Percentiles rank a stretch among this genome's conserved stretches.
Evolutionary conservation across 768 basidiomycete genomes (phyloP).

Genomic region (Trametes villosa): DNA sequence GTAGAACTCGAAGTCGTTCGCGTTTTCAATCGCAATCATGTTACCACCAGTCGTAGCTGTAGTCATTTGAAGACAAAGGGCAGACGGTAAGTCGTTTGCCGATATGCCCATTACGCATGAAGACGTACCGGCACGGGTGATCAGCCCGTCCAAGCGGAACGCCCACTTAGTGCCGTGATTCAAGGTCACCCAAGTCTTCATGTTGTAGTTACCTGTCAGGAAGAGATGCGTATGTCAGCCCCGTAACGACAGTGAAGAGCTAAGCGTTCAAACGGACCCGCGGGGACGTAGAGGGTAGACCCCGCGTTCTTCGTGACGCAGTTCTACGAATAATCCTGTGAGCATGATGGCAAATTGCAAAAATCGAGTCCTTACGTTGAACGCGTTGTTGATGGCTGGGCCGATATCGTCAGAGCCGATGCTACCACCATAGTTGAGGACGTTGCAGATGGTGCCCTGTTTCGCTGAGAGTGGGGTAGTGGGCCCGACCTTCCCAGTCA

Average conservation of each 20-base stretch:
- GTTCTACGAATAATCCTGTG: conserved; percentile 11
- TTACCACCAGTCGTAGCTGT: conserved; percentile 32
- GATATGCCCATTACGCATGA: too few species aligned
- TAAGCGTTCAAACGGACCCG: conserved; percentile 18
- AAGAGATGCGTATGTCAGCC: background rate
- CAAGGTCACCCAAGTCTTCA: conserved; percentile 37
- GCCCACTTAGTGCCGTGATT: conserved; percentile 34
- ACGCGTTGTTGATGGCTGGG: conserved; percentile 34
- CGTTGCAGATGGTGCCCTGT: conserved; percentile 32
- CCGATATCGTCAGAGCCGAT: conserved; percentile 37
- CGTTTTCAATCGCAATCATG: conserved; percentile 37
- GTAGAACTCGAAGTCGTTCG: conserved; percentile 38
- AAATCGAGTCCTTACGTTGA: conserved; percentile 18
- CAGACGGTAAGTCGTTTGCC: background rate
- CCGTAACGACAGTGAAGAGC: background rate
- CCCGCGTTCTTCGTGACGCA: conserved; percentile 33
- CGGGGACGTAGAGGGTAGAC: conserved; percentile 30
- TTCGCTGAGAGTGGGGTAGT: conserved; percentile 29
- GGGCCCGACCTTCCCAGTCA: conserved; percentile 32
- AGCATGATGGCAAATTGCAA: background rate
- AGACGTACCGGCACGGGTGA: conserved; percentile 32
- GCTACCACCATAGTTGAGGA: conserved; percentile 34
- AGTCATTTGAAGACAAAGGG: background rate
- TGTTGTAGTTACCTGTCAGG: conserved; percentile 28
- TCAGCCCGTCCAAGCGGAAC: conserved; percentile 36